Conservation (phyloP, 164 flowering plant genomes). For the Sextonia rubra region DNA sequence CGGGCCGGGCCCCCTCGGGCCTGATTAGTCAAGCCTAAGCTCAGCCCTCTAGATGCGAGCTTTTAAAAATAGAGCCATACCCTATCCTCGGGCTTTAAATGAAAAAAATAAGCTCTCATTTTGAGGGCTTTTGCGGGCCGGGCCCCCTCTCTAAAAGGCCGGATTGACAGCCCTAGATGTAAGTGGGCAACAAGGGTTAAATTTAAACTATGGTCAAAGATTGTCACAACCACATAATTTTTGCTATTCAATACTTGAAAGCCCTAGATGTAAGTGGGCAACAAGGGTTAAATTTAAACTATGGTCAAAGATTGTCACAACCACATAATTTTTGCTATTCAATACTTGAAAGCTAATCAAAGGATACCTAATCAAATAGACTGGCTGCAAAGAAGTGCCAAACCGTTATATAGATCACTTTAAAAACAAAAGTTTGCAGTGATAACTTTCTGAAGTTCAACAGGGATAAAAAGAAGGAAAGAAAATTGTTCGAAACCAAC, state of each 20-base stretch:
- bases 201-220: neutral
- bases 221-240: neutral
- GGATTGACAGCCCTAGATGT: no score
- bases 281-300: neutral
- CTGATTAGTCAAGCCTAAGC: no score
- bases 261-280: no score
- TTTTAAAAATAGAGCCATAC: no score
- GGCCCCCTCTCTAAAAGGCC: no score
- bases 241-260: neutral
- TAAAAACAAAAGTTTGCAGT: neutral
- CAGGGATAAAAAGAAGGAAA: neutral
- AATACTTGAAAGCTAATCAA: neutral
- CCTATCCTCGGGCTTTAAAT: no score
- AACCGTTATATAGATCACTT: neutral
- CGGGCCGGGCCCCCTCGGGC: no score
- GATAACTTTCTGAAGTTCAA: neutral
- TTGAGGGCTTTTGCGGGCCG: no score
- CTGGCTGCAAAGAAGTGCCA: neutral
- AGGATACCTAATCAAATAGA: neutral
- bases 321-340: neutral
- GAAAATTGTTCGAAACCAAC: neutral
- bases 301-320: neutral
- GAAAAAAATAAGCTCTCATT: no score
- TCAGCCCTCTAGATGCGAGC: no score
- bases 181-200: neutral